Percentiles rank a stretch among this genome's conserved stretches.
These are phyloP conservation scores for Stevia rebaudiana DNA, from an alignment of 140 eudicot genomes.

Conservation along the genomic window DNA sequence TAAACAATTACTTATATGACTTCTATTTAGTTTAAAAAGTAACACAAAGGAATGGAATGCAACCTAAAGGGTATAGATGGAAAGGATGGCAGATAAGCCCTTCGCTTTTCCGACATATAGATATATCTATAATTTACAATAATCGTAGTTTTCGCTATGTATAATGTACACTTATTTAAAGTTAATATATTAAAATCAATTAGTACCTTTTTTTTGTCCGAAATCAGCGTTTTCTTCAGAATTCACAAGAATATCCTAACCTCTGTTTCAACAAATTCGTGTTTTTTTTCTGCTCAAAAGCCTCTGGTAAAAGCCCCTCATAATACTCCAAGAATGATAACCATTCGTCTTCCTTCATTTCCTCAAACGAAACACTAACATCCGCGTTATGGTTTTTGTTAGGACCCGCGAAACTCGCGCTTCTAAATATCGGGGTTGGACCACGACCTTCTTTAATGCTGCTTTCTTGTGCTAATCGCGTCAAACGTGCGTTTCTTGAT, in stretches of 20 bases:
- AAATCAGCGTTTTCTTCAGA: constrained; percentile 43
- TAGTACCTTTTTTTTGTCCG: constrained; percentile 26
- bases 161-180: constrained; percentile 34
- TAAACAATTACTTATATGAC: constrained; percentile 7
- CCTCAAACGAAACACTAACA: constrained; percentile 58
- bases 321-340: constrained; percentile 57
- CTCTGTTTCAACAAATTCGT: constrained; percentile 58
- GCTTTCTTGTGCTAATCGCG: constrained; percentile 28
- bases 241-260: constrained; percentile 80
- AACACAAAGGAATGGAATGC: constrained; percentile 21
- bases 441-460: constrained; percentile 23
- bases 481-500: constrained; percentile 25
- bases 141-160: constrained; percentile 33
- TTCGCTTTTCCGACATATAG: constrained; percentile 35
- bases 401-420: constrained; percentile 49
- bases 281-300: constrained; percentile 61
- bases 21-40: constrained; percentile 11
- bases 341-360: constrained; percentile 77
- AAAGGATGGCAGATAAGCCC: constrained; percentile 47
- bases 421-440: constrained; percentile 35
- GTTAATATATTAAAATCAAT: constrained; percentile 21
- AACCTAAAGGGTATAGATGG: constrained; percentile 29
- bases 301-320: constrained; percentile 70
- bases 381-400: constrained; percentile 39
- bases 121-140: constrained; percentile 33